Evolutionary conservation across 495 filamentous ascomycete genomes (phyloP).

Genomic region (Penicillium psychrofluorescens): DNA sequence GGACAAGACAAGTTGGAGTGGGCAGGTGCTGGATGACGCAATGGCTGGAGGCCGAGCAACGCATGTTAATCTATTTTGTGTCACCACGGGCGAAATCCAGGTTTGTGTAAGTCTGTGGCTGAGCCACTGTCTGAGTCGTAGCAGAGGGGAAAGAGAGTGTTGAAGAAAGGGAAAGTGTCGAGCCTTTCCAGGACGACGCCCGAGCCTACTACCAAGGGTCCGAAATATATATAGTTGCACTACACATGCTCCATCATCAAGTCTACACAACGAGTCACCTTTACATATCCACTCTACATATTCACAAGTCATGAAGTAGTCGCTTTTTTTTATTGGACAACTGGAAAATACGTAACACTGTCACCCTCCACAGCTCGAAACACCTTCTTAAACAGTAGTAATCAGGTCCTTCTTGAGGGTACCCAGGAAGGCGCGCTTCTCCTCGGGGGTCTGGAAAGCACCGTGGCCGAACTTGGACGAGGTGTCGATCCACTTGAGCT

Average conservation of each 20-base stretch:
- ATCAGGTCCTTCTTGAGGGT: constrained; percentile 98
- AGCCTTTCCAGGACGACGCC: too few relatives aligned
- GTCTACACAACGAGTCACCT: too few relatives aligned
- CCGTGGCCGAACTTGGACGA: constrained; percentile 99
- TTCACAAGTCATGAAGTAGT: constrained; percentile 27
- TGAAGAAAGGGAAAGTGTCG: too few relatives aligned
- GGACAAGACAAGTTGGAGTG: constrained; percentile 9
- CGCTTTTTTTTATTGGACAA: constrained; percentile 42
- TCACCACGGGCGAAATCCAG: too few relatives aligned
- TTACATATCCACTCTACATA: not conserved
- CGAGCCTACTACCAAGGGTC: too few relatives aligned
- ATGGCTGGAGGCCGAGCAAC: constrained; percentile 14
- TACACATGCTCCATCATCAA: not conserved
- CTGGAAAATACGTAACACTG: constrained; percentile 36
- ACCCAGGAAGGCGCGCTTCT: constrained; percentile 97
- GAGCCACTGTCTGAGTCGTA: too few relatives aligned
- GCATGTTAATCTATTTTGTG: constrained; percentile 1
- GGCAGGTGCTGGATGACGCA: constrained; percentile 35
- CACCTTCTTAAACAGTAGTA: constrained; percentile 56
- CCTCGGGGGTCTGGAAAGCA: constrained; percentile 95
- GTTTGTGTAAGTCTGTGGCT: too few relatives aligned
- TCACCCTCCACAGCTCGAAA: constrained; percentile 34
- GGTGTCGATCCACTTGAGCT: constrained; percentile 99
- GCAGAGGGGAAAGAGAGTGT: too few relatives aligned
- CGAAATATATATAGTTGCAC: too few relatives aligned